Evolutionary conservation across 495 filamentous ascomycete genomes (phyloP), one percentile per base, ranked within the genome.

Genomic region (Xylaria grammica): DNA sequence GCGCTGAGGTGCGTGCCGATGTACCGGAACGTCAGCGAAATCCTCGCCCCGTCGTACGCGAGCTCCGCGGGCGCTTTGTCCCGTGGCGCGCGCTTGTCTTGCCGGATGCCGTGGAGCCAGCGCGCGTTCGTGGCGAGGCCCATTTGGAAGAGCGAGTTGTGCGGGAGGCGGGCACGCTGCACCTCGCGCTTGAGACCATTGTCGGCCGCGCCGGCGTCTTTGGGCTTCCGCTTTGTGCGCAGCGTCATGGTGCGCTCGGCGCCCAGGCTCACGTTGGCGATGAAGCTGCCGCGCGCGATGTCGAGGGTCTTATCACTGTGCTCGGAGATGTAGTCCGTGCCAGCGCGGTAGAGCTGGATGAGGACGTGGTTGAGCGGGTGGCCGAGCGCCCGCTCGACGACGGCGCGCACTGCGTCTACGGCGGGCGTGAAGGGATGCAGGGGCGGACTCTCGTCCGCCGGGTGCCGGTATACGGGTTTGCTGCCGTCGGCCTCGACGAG

Each of bases 261-360:
- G 5, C 95, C 95, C 20, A 99, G 81, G 63, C 92, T 96, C 50
- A 97, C 88, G 72, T 98, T 98, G 58, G 92, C 93, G 64, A 99
- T 96, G 60, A 78, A 91, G 13, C 88, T 93, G 13, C 85, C 88
- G 45, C 84, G 87, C 36, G 85, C 88, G 57, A 99, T 96, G 67
- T 99, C 95, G 6, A 99, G 77, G 0, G 94, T 97, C 78, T 99
- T 99, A 71, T 99, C 95, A 30, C 90, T 93, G 73, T 99, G 95
- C 71, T 99, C 96, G 9, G 93, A 96, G 64, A 99, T 99, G 67
- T 91, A 90, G 74, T 99, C 95, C n/a, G 89, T 84, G 20, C 96
- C 94, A 67, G 86, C 82, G 10, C 95, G 93, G 70, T 99, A 99
- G 45, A 94, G 85, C 72, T 99, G 95, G 36, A 98, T 94, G 15